Base-by-base conservation (phyloP, 2,329 filamentous ascomycete species). In the Boeremia exigua region DNA sequence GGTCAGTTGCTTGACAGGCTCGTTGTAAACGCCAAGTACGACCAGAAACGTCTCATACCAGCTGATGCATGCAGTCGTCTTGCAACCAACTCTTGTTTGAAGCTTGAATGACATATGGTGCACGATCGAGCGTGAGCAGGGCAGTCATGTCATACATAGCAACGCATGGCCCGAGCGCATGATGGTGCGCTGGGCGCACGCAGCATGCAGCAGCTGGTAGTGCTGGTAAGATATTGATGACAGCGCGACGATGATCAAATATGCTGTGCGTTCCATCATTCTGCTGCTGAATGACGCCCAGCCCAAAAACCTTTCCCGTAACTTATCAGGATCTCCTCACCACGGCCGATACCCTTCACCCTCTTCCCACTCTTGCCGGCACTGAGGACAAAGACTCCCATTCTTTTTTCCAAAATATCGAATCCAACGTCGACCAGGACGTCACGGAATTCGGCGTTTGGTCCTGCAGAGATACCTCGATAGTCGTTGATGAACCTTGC, bases 401-500 rank as follows among this genome's bases (percentile, higher is more conserved):
- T 78, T 38, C 79, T 68, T 53, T 77, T 76, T 68, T 82, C 81
- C 59, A 75, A 74, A 30, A 71, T 72, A 29, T 72, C 73, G 56
- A 73, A 59, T 9, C 67, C 65, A 36, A 75, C 37, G 55, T 78
- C 65, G 62, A 78, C 66, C 47, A 71, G 70, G 23, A 76, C 69
- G 44, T 80, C 77, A 23, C 75, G 68, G 52, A 80, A 80, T 54
- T 80, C 78, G 28, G 78, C 77, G 54, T 75, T 77, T 8, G 77
- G 75, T n/a, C 63, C 63, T 1, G 65, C 55, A 2, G 73, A 69
- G 8, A 84, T 73, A 15, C 81, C 79, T 51, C 81, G 76, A 65
- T 83, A 84, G 65, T 84, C 82, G 59, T 84, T 84, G 56, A 81
- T 77, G 60, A 81, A 83, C 38, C 82, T 73, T 4, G 79, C 77